Evolutionary conservation across 257 asterid genomes (phyloP), one percentile per base, ranked within the genome.

Genomic region (Scutellaria barbata): DNA sequence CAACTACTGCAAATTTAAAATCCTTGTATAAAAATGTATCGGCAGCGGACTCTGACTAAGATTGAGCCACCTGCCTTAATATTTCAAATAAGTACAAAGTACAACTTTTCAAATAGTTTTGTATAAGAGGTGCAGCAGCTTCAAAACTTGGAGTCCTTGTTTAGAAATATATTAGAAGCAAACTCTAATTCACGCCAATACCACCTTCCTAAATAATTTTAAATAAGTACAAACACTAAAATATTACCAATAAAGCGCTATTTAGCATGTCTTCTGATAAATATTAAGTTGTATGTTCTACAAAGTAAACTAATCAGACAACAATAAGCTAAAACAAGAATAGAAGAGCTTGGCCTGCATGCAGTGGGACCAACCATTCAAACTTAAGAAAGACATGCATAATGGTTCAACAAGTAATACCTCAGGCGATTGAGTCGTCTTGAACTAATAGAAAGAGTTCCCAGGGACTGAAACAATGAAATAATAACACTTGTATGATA

Each of bases 401-500:
- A 43, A 56, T 41, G 40, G 30, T 47, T 70, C 30, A 63, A 66
- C 42, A 77, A 79, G 77, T 18, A 75, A 72, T 84, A 95, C 99
- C 99, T 95, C 68, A 95, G 84, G 79, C 99, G 98, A 84, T 88
- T 95, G 71, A 95, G 95, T 65, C 98, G 83, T 78, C 96, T 85
- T 76, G 99, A 88, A 83, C 99, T 95, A 70, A 87, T 89, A 12
- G 99, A 92, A 81, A 95, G 95, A 73, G 98, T 95, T 67, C 98
- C 99, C 77, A 95, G 75, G 30, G 98, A 89, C 84, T 92, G 98
- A 83, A 95, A 95, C 70, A 95, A 82, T 42, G 99, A 92, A 76
- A 92, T 86, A 73, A 95, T 89, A 62, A 95, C 99, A 74, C 99
- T 95, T 33, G 99, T 95, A 71, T 95, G 99, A 84, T 95, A 95